A percentile compares a stretch with the other conserved stretches of the same genome.
Evolutionary conservation across 2,329 filamentous ascomycete genomes (phyloP).

Genomic region (Penicillium vulpinum): DNA sequence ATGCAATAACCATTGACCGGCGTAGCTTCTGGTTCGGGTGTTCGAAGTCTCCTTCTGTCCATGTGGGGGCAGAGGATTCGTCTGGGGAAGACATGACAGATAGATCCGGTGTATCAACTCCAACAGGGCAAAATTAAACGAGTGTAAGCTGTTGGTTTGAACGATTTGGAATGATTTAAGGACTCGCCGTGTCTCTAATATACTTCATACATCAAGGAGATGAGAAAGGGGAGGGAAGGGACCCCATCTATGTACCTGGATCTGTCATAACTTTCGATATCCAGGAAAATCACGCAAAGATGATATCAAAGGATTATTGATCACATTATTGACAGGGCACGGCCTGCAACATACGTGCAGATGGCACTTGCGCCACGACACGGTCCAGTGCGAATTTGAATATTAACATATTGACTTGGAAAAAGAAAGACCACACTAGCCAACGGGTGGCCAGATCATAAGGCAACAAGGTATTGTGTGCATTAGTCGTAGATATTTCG

Average conservation of each 20-base stretch:
- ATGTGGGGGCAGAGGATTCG: constrained; percentile 13
- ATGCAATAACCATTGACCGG: constrained; percentile 23
- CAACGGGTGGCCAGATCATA: constrained; percentile 1
- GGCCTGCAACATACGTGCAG: neutral
- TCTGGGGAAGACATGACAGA: constrained; percentile 22
- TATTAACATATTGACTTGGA: neutral
- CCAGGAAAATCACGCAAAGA: constrained; percentile 2
- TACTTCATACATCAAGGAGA: constrained; percentile 7
- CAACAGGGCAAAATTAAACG: constrained; percentile 6
- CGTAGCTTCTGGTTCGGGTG: constrained; percentile 28
- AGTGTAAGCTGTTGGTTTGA: constrained; percentile 14
- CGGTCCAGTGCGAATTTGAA: neutral
- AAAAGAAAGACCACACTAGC: neutral
- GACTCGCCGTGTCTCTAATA: constrained; percentile 6
- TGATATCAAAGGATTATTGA: constrained; percentile 1
- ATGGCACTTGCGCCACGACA: constrained; percentile 1
- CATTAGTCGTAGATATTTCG: neutral
- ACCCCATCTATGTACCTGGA: neutral
- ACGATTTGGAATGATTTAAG: constrained; percentile 30
- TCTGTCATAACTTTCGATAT: constrained; percentile 17
- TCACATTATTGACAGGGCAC: constrained; percentile 2
- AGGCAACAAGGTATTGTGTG: neutral
- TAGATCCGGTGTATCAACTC: neutral
- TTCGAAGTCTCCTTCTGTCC: constrained; percentile 25
- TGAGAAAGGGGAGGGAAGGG: neutral